phyloP scores from a whole-genome alignment of 495 filamentous ascomycete species.

The Neurospora sp. region DNA sequence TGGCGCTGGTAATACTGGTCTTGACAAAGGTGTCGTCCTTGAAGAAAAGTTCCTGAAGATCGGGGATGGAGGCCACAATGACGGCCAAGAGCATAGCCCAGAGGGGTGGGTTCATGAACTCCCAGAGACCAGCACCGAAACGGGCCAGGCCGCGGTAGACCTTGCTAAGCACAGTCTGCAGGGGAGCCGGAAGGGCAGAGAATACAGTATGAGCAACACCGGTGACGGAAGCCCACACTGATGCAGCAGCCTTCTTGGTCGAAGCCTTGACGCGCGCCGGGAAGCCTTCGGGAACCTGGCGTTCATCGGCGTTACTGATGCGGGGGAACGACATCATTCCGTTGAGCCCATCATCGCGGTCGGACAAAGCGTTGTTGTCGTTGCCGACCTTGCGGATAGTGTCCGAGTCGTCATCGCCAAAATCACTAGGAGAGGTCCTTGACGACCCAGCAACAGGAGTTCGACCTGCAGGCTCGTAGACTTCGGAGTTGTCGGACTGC shows the following conservation, averaged over 20 bases:
- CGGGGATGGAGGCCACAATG: slow-evolving; percentile 81
- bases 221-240: slow-evolving; percentile 30
- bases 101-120: slow-evolving; percentile 96
- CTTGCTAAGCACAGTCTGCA: slow-evolving; percentile 44
- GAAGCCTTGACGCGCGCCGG: slow-evolving; percentile 14
- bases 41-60: slow-evolving; percentile 79
- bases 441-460: slow-evolving; percentile 36
- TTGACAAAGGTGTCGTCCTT: slow-evolving; percentile 78
- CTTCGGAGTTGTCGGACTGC: slow-evolving; percentile 28
- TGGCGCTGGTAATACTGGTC: slow-evolving; percentile 84
- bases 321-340: slow-evolving; percentile 37
- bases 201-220: slow-evolving; percentile 16
- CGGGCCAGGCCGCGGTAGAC: slow-evolving; percentile 31
- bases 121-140: slow-evolving; percentile 62
- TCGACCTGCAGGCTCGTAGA: slow-evolving; percentile 36
- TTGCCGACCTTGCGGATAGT: slow-evolving; percentile 8
- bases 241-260: slow-evolving; percentile 9
- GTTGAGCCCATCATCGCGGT: slow-evolving; percentile 15
- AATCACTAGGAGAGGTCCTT: slow-evolving; percentile 29
- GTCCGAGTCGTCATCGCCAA: slow-evolving; percentile 30
- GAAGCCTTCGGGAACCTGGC: slow-evolving; percentile 23
- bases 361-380: slow-evolving; percentile 2
- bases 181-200: slow-evolving; percentile 42
- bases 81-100: slow-evolving; percentile 93
- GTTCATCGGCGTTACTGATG: slow-evolving; percentile 26